Percentiles rank a stretch among this genome's conserved stretches.
Conservation (phyloP, 768 basidiomycete species). For the Russula lepida region DNA sequence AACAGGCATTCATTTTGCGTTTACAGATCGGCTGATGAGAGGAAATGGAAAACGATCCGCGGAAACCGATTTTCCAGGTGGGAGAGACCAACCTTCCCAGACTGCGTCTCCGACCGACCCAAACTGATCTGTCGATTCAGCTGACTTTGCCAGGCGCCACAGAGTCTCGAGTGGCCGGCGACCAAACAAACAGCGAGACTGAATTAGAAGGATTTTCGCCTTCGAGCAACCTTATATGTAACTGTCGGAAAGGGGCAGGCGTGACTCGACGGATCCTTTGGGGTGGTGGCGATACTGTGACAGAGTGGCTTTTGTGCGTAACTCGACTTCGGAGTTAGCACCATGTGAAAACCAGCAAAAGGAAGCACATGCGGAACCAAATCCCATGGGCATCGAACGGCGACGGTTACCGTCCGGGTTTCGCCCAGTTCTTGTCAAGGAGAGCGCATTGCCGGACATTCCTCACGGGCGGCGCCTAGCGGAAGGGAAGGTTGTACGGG, state of each 20-base stretch:
- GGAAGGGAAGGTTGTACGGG: neutral
- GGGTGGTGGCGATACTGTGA: constrained; percentile 4
- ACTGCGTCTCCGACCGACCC: neutral
- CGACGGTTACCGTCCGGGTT: constrained; percentile 2
- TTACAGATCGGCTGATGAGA: constrained; percentile 14
- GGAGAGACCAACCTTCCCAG: neutral
- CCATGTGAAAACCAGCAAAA: constrained; percentile 7
- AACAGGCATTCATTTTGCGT: constrained; percentile 15
- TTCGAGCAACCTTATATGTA: constrained; percentile 20
- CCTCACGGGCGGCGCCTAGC: neutral
- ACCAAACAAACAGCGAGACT: constrained; percentile 19
- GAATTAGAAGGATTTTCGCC: constrained; percentile 22
- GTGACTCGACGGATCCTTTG: constrained; percentile 2
- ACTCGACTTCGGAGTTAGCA: constrained; percentile 2
- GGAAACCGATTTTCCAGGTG: neutral
- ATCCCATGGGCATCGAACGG: neutral
- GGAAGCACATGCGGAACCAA: constrained; percentile 1
- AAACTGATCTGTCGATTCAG: neutral
- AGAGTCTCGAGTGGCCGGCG: constrained; percentile 4
- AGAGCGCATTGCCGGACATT: neutral
- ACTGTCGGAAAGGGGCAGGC: neutral
- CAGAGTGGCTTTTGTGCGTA: neutral
- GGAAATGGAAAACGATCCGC: constrained; percentile 11
- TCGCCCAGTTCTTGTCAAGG: neutral
- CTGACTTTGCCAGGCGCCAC: constrained; percentile 2